A percentile compares a stretch with the other conserved stretches of the same genome.
These are phyloP conservation scores for Populus ilicifolia DNA, from an alignment of 345 rosid genomes.

Conservation along the genomic window DNA sequence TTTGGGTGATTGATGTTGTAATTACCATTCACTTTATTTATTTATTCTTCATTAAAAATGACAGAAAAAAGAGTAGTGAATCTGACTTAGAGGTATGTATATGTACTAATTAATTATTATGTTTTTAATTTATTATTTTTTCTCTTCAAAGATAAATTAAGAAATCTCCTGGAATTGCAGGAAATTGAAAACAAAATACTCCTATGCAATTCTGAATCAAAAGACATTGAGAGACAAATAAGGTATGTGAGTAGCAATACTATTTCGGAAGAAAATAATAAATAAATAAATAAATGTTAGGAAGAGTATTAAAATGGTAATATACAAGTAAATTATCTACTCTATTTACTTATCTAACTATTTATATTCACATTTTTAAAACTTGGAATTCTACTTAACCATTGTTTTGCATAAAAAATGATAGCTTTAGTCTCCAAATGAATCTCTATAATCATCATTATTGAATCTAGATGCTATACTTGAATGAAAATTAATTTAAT, in stretches of 20 bases:
- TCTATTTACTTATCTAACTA: too few species aligned
- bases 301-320: too few species aligned
- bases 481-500: too few species aligned
- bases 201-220: not conserved
- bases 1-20: too few species aligned
- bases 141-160: not conserved
- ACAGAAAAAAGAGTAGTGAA: not conserved
- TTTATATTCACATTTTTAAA: too few species aligned
- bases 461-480: too few species aligned
- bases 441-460: too few species aligned
- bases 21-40: too few species aligned
- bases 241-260: not conserved
- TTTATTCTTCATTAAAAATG: not conserved
- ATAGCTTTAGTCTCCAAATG: too few species aligned
- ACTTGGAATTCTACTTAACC: too few species aligned
- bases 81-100: not conserved
- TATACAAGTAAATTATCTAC: too few species aligned
- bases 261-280: not conserved
- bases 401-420: too few species aligned
- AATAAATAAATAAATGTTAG: not conserved
- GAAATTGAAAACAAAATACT: not conserved
- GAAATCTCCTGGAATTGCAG: conserved; percentile 7
- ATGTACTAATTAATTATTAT: not conserved
- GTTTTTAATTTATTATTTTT: not conserved
- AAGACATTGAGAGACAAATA: conserved; percentile 15